Evolutionary conservation across 495 filamentous ascomycete genomes (phyloP).

Genomic region (Aspergillus wentii): DNA sequence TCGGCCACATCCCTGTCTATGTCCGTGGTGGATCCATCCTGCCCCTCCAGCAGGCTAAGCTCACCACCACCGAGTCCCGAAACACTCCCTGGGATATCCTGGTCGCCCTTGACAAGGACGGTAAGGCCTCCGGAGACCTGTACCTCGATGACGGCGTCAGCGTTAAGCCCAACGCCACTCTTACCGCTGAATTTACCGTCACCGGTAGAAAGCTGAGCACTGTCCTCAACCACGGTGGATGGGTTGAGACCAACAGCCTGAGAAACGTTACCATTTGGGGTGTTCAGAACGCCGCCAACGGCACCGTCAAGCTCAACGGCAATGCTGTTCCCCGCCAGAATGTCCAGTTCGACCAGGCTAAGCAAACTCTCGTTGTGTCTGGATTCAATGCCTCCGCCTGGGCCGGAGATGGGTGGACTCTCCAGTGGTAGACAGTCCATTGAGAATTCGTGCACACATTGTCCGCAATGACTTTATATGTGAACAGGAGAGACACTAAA

Average conservation of each 20-base stretch:
- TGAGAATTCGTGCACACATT: too few relatives aligned
- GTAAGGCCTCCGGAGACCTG: constrained; percentile 58
- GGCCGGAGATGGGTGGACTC: too few relatives aligned
- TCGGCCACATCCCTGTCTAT: constrained; percentile 77
- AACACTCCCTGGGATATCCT: constrained; percentile 67
- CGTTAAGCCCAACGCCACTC: constrained; percentile 50
- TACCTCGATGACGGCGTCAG: constrained; percentile 87
- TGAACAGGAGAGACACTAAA: too few relatives aligned
- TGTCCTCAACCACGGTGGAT: constrained; percentile 41
- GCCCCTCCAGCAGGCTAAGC: constrained; percentile 63
- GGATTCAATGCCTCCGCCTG: too few relatives aligned
- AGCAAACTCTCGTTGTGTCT: too few relatives aligned
- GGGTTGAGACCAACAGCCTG: constrained; percentile 55
- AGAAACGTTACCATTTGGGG: constrained; percentile 66
- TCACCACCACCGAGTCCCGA: constrained; percentile 63
- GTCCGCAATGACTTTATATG: too few relatives aligned
- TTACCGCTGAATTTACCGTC: constrained; percentile 55
- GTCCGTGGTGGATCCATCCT: constrained; percentile 66
- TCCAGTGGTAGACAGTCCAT: too few relatives aligned
- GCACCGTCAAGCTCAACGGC: constrained; percentile 57
- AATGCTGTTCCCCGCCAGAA: too few relatives aligned
- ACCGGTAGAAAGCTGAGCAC: constrained; percentile 40
- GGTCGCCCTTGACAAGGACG: constrained; percentile 52
- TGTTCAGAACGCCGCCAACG: constrained; percentile 36
- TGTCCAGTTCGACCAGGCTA: too few relatives aligned